Base-by-base conservation (phyloP, 108 stramenopile species). In the Seminavis robusta region DNA sequence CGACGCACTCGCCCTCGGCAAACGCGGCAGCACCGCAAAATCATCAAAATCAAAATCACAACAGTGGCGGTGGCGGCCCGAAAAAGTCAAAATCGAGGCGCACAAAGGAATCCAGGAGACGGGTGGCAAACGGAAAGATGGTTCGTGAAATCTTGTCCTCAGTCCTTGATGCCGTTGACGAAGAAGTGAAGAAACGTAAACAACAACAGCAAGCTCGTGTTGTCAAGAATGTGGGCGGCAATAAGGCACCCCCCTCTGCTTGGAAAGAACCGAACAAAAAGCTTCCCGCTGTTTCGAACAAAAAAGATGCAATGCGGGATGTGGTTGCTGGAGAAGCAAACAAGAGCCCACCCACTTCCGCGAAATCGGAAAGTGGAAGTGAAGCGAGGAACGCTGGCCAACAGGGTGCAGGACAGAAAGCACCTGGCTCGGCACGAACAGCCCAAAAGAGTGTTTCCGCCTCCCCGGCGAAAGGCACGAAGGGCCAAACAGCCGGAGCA, bases 121-220 rank as follows among this genome's bases (percentile, higher is more conserved):
- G 64, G 28, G 61, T 33, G 6, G 23, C 49, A 8, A 74, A 51
- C 25, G 62, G 73, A 10, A 78, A 69, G 20, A 67, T 73, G 37
- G 79, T 73, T 19, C 71, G 74, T 39, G 86, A 87, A 36, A 77
- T 87, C 6, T 41, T 83, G 21, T 55, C 50, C 34, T 71, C 73
- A 7, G 68, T 87, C 29, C 47, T 87, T 9, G 86, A 87, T 59
- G 42, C 54, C 29, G 83, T 80, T 8, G 81, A 78, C 24, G 69
- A 74, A 17, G 69, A 83, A 47, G 67, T 84, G 11, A 39, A 34
- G 19, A 34, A 19, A 19, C 53, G 26, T 13, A 53, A 23, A 8
- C 44, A 17, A 36, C 19, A 10, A 9, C 9, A 3, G 4, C 56
- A 20, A 27, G 10, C 25, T 41, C 63, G 19, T 31, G 26, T 43